phyloP scores from a whole-genome alignment of 352 stramenopile genomes.

The Phytophthora pisi region DNA sequence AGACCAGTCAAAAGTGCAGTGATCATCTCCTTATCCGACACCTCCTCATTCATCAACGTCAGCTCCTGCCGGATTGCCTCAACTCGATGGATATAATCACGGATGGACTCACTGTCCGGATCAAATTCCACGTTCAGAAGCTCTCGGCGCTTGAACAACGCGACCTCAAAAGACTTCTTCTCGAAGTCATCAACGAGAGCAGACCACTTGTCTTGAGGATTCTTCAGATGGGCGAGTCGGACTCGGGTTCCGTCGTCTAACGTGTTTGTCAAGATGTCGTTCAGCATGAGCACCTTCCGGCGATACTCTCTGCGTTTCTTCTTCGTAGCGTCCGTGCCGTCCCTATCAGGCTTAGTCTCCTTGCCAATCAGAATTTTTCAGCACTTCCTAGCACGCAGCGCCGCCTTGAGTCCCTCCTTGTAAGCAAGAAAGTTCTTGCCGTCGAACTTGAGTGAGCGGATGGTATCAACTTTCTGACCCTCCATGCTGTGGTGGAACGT shows the following conservation, averaged over 20 bases:
- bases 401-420: constrained; percentile 14
- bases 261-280: constrained; percentile 24
- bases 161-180: constrained; percentile 20
- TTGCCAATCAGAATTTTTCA: constrained; percentile 22
- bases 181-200: constrained; percentile 17
- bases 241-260: constrained; percentile 18
- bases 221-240: constrained; percentile 13
- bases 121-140: constrained; percentile 9
- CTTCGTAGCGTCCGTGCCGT: not conserved
- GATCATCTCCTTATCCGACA: constrained; percentile 1
- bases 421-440: constrained; percentile 17
- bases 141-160: constrained; percentile 1
- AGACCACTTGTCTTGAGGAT: constrained; percentile 14
- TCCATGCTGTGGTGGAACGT: not conserved
- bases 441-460: constrained; percentile 8
- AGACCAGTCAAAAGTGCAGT: constrained; percentile 5
- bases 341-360: constrained; percentile 5
- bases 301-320: constrained; percentile 9
- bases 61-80: constrained; percentile 8
- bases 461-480: constrained; percentile 9
- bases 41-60: not conserved
- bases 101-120: not conserved
- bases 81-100: constrained; percentile 8
- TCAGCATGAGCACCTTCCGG: constrained; percentile 9
- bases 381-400: constrained; percentile 4